These are phyloP conservation scores for Stephania yunnanensis DNA, from an alignment of 164 flowering plant species.

Conservation along the genomic window DNA sequence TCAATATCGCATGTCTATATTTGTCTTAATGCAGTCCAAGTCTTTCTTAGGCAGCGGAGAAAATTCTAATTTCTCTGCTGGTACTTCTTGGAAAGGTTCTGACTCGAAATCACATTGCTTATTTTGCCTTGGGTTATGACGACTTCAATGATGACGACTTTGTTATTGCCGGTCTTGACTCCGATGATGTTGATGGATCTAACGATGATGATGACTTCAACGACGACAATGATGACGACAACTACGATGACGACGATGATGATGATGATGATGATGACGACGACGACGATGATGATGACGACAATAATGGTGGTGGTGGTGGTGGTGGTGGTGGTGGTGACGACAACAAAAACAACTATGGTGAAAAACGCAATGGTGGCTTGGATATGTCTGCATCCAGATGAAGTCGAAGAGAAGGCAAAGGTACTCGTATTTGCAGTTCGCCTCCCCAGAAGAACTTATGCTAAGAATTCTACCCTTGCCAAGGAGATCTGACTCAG, in stretches of 20 bases:
- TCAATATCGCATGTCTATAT: background rate
- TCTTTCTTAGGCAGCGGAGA: conserved; percentile 29
- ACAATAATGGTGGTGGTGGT: conserved; percentile 18
- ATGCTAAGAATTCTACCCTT: conserved; percentile 39
- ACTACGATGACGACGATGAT: conserved; percentile 9
- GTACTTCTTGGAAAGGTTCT: conserved; percentile 41
- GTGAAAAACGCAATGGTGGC: background rate
- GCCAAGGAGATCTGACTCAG: conserved; percentile 31
- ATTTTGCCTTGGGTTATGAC: conserved; percentile 27
- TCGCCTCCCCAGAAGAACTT: conserved; percentile 46
- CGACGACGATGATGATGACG: conserved; percentile 20
- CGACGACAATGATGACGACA: conserved; percentile 20
- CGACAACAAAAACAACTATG: conserved; percentile 7
- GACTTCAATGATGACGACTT: conserved; percentile 20
- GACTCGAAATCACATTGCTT: conserved; percentile 25
- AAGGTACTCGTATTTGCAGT: conserved; percentile 22
- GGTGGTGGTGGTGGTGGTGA: conserved; percentile 17
- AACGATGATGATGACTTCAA: conserved; percentile 20
- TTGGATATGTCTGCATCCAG: conserved; percentile 27
- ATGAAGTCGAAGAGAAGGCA: conserved; percentile 33
- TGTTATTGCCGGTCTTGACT: conserved; percentile 4
- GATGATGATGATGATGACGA: conserved; percentile 8
- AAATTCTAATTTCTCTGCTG: conserved; percentile 45
- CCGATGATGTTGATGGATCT: conserved; percentile 15
- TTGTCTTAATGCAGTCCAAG: background rate